phyloP scores from a whole-genome alignment of 179 eudicot species.

The Carnegiea gigantea region DNA sequence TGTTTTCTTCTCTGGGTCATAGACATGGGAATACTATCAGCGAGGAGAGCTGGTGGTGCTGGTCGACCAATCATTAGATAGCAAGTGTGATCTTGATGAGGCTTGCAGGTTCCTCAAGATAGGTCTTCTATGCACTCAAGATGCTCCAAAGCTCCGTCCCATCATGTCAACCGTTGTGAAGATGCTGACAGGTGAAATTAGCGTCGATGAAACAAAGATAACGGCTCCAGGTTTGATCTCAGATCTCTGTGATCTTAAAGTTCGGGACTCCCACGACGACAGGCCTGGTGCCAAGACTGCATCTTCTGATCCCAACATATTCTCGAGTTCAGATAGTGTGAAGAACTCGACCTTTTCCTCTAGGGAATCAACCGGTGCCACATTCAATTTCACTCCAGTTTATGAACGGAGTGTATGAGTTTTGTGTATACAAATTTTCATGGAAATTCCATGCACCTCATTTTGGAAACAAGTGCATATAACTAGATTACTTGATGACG shows the following conservation, averaged over 20 bases:
- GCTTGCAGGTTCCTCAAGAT: slow-evolving; percentile 63
- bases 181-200: slow-evolving; percentile 51
- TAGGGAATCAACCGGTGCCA: slow-evolving; percentile 38
- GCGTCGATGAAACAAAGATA: slow-evolving; percentile 32
- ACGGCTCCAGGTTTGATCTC: slow-evolving; percentile 62
- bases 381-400: slow-evolving; percentile 43
- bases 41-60: slow-evolving; percentile 35
- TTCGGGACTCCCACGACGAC: slow-evolving; percentile 30
- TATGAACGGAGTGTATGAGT: slow-evolving; percentile 36
- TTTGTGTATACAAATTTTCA: background rate
- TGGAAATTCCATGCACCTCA: background rate
- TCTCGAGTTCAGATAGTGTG: slow-evolving; percentile 35
- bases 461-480: background rate
- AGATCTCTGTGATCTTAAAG: slow-evolving; percentile 54
- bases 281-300: slow-evolving; percentile 19
- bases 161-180: slow-evolving; percentile 58
- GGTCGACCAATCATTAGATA: slow-evolving; percentile 46
- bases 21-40: slow-evolving; percentile 59
- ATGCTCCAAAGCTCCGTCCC: slow-evolving; percentile 60
- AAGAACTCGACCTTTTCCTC: slow-evolving; percentile 32
- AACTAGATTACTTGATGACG: background rate
- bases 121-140: slow-evolving; percentile 76
- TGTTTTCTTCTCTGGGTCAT: slow-evolving; percentile 5
- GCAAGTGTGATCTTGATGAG: slow-evolving; percentile 44
- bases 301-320: slow-evolving; percentile 22